phyloP scores from a whole-genome alignment of 2,329 filamentous ascomycete genomes.

The Nannizzia gypsea region DNA sequence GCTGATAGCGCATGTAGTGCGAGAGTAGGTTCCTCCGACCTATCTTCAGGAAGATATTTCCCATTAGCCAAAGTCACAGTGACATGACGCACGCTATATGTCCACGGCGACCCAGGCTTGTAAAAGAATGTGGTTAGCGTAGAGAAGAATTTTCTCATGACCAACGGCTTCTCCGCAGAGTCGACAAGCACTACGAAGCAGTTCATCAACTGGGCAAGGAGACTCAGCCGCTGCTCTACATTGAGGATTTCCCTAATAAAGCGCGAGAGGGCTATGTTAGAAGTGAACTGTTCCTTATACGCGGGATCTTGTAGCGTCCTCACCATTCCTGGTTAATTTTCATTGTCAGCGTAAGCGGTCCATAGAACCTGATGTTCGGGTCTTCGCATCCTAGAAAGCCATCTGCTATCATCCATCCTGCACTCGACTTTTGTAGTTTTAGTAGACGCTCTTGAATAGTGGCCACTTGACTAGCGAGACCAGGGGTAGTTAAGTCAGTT shows the following conservation, averaged over 20 bases:
- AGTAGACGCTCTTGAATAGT: slow-evolving; percentile 64
- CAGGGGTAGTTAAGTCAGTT: slow-evolving; percentile 30
- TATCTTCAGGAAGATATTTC: slow-evolving; percentile 26
- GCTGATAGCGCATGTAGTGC: slow-evolving; percentile 25
- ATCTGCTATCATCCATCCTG: slow-evolving; percentile 79
- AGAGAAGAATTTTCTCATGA: slow-evolving; percentile 38
- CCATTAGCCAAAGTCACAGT: slow-evolving; percentile 30
- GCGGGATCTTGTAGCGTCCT: slow-evolving; percentile 13
- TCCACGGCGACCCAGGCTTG: slow-evolving; percentile 30
- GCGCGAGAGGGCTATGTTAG: not conserved
- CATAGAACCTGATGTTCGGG: slow-evolving; percentile 78
- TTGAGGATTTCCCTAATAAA: slow-evolving; percentile 26
- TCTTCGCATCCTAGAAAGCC: slow-evolving; percentile 57
- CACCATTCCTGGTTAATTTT: slow-evolving; percentile 89
- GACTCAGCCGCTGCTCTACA: slow-evolving; percentile 19
- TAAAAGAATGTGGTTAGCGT: slow-evolving; percentile 35
- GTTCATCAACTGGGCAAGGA: slow-evolving; percentile 32
- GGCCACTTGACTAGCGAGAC: slow-evolving; percentile 34
- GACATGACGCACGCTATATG: slow-evolving; percentile 25
- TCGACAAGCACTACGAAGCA: slow-evolving; percentile 33
- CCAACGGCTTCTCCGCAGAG: slow-evolving; percentile 27
- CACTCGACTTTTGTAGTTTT: slow-evolving; percentile 60
- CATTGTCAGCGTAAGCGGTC: slow-evolving; percentile 80
- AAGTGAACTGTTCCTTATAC: not conserved
- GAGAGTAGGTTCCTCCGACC: slow-evolving; percentile 23